Base-by-base conservation (phyloP, 352 stramenopile species). In the Globisporangium nodosum region DNA sequence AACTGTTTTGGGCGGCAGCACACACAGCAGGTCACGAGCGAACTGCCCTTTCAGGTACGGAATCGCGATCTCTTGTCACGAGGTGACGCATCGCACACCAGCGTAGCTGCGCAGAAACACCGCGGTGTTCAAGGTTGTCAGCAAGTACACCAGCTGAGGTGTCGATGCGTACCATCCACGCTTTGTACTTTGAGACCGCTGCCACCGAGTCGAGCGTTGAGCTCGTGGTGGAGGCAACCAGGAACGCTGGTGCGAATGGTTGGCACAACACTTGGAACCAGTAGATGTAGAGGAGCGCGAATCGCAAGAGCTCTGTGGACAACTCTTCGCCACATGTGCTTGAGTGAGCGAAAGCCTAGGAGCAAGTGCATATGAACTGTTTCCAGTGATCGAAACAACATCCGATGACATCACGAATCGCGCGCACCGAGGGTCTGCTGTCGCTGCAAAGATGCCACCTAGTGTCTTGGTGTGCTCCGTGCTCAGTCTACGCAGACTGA, bases 181-280 rank as follows among this genome's bases (percentile, higher is more conserved):
- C 7, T 6, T 49, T 47, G 33, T 30, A 24, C 20, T 4, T 18
- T 9, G 15, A 20, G 3, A 24, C 21, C 21, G 31, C 51, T 15
- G 16, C 11, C n/a, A 21, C 8, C 21, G 53, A n/a, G 33, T 61
- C 39, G 39, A 45, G 3, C 39, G 9, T 13, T 5, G 5, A 9
- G 13, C 11, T 24, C 21, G 21, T 24, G 21, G 21, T 45, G 39
- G 9, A 5, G 3, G 2, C 3, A n/a, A 9, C 9, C 39, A 45
- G 9, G 13, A 45, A 54, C 35, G 20, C 27, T 15, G 47, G 46
- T 1, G 31, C 55, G 27, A 61, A 50, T 24, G 35, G 47, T 21
- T 55, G 15, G 8, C 55, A 55, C 7, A 61, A 3, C 30, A 61
- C 11, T 35, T 61, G 47, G 21, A 61, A 61, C 13, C 46, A 53